Conservation (phyloP, 331 rosid species). For the Acacia concinna region DNA sequence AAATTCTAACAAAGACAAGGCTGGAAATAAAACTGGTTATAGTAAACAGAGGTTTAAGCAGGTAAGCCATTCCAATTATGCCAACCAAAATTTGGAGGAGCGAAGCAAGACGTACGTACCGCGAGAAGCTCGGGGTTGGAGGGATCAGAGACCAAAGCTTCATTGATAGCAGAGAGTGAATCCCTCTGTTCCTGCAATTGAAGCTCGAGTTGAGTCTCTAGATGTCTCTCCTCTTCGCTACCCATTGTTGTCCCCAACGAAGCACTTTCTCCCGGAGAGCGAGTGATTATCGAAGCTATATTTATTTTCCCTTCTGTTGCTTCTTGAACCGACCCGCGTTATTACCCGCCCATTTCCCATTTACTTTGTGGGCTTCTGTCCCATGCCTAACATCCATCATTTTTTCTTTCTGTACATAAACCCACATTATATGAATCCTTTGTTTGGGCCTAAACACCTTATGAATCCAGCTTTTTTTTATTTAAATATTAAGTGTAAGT, state of each 20-base stretch:
- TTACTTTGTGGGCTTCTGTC: background rate
- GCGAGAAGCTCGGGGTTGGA: constrained; percentile 65
- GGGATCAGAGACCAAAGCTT: constrained; percentile 74
- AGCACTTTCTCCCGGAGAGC: background rate
- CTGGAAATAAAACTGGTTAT: background rate
- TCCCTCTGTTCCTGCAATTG: constrained; percentile 87
- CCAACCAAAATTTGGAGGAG: background rate
- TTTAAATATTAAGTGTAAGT: no score
- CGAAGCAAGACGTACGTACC: constrained; percentile 46
- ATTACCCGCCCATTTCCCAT: background rate
- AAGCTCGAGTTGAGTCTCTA: constrained; percentile 76
- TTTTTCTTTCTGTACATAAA: no score
- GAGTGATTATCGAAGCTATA: background rate
- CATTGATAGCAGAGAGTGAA: constrained; percentile 63
- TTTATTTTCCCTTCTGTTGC: background rate
- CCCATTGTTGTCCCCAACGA: constrained; percentile 53
- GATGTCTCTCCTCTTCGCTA: constrained; percentile 87
- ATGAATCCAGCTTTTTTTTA: no score
- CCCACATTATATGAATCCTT: no score
- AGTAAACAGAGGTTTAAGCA: background rate
- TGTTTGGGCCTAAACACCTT: background rate
- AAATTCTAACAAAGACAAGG: background rate
- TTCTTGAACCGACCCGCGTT: background rate
- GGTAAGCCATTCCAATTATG: background rate
- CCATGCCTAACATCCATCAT: background rate